Percentiles rank a stretch among this genome's conserved stretches.
These are phyloP conservation scores for Triticum urartu DNA, from an alignment of 176 grass and related monocot species.

Conservation along the genomic window DNA sequence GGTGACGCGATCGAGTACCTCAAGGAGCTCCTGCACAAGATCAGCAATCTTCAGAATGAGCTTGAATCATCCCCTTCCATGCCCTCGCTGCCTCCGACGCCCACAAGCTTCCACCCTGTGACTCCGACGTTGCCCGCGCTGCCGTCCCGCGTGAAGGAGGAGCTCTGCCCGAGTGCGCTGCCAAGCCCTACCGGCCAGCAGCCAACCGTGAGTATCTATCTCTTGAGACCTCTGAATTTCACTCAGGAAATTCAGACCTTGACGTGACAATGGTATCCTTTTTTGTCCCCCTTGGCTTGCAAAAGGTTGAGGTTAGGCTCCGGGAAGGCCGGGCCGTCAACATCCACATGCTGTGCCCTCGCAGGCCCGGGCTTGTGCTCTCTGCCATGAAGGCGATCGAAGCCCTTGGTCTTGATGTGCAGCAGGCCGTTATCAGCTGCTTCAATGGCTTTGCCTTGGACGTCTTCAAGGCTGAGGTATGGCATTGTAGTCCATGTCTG, in stretches of 20 bases:
- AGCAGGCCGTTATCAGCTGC: constrained; percentile 95
- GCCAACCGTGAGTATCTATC: constrained; percentile 2
- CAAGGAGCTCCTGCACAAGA: constrained; percentile 93
- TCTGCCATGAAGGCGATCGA: constrained; percentile 85
- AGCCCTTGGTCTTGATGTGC: constrained; percentile 85
- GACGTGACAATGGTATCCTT: not conserved
- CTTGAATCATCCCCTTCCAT: constrained; percentile 71
- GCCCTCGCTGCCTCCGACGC: constrained; percentile 64
- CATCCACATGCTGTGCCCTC: constrained; percentile 94
- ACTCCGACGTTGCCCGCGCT: constrained; percentile 79
- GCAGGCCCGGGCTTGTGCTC: constrained; percentile 78
- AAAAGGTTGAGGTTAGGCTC: constrained; percentile 85
- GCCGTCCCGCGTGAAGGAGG: constrained; percentile 68
- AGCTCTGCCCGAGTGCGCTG: constrained; percentile 65
- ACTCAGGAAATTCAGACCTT: not conserved
- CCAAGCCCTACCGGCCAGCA: constrained; percentile 55
- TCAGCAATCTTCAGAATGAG: constrained; percentile 88
- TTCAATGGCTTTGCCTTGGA: constrained; percentile 95
- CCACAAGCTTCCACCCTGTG: constrained; percentile 83
- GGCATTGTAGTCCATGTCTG: constrained; percentile 33
- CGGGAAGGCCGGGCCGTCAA: constrained; percentile 85
- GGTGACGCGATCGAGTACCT: constrained; percentile 96
- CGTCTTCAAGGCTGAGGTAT: constrained; percentile 95
- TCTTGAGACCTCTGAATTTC: not conserved
- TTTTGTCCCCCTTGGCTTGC: not conserved